Base-by-base conservation (phyloP, 208 protist genomes). In the Vickermania ingenoplastis region DNA sequence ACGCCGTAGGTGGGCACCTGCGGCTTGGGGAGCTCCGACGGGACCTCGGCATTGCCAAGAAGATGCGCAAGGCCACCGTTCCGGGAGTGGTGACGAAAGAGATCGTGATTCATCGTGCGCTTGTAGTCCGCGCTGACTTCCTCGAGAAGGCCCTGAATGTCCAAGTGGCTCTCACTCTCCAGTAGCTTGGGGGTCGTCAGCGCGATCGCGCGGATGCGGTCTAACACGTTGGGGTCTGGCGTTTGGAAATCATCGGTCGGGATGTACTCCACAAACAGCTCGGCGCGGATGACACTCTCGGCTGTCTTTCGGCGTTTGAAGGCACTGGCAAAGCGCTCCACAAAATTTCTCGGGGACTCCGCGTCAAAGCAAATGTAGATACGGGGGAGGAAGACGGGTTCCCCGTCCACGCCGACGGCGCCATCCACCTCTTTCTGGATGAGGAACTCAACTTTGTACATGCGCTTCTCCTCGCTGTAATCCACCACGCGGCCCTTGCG, bases 261-360 rank as follows among this genome's bases (percentile, higher is more conserved):
- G 69, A 99, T 97, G 59, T 77, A 89, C 50, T 98, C 94, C 13
- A 97, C 79, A 70, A 86, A 98, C 41, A 98, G 73, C 60, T 97
- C 73, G 58, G 89, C 65, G 31, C 81, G 81, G 51, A 98, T 63
- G 7, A 89, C 53, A 23, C 72, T 82, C 60, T 97, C 91, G 4
- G 92, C 87, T 0, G 72, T 23, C 22, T 67, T 65, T 25, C 95
- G 79, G 3, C 74, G 68, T 2, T 57, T 56, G 71, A 91, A 87
- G 0, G 97, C 96, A 11, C 73, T 72, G 21, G 77, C 73, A 53
- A 98, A 84, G 13, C 96, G 86, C 41, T 90, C 60, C 0, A 85
- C 95, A 64, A 98, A 98, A 51, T 81, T 78, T 13, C 61, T 65
- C 7, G 92, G 91, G 60, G 97, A 81, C 78, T 99, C 96, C 0